Conservation (phyloP, 352 stramenopile genomes). For the Phytophthora macrochlamydospora region DNA sequence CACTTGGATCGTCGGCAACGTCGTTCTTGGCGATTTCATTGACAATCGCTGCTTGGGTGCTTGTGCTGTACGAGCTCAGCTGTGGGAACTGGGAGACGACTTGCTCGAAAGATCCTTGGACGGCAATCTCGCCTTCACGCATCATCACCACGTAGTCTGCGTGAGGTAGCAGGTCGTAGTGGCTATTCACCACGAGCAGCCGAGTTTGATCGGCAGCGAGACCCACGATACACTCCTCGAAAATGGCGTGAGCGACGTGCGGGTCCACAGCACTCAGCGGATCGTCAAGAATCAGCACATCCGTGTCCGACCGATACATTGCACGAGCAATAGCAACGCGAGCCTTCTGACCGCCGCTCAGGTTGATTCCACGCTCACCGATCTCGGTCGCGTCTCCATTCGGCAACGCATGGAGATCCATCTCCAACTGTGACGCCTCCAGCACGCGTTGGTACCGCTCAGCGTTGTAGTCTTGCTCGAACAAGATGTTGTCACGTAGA, state of each 20-base stretch:
- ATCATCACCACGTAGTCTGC: slow-evolving; percentile 69
- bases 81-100: slow-evolving; percentile 51
- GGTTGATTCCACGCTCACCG: slow-evolving; percentile 59
- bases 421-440: slow-evolving; percentile 34
- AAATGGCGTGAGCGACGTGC: slow-evolving; percentile 94
- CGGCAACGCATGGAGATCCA: slow-evolving; percentile 50
- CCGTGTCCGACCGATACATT: slow-evolving; percentile 86
- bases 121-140: slow-evolving; percentile 69
- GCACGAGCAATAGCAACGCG: slow-evolving; percentile 89
- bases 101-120: slow-evolving; percentile 73
- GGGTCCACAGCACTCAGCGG: slow-evolving; percentile 93
- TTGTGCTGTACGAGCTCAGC: slow-evolving; percentile 7
- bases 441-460: slow-evolving; percentile 44
- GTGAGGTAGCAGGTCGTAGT: slow-evolving; percentile 87
- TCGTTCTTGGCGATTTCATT: not conserved
- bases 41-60: not conserved
- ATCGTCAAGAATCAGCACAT: slow-evolving; percentile 95
- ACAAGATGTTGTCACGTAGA: slow-evolving; percentile 92
- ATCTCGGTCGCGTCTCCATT: slow-evolving; percentile 60
- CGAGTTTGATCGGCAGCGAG: slow-evolving; percentile 71
- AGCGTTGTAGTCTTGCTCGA: slow-evolving; percentile 41
- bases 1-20: not conserved
- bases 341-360: slow-evolving; percentile 67
- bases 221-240: slow-evolving; percentile 83
- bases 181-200: slow-evolving; percentile 92